Evolutionary conservation across 345 rosid genomes (phyloP), one percentile per base, ranked within the genome.

Genomic region (Arabidopsis arenosa): DNA sequence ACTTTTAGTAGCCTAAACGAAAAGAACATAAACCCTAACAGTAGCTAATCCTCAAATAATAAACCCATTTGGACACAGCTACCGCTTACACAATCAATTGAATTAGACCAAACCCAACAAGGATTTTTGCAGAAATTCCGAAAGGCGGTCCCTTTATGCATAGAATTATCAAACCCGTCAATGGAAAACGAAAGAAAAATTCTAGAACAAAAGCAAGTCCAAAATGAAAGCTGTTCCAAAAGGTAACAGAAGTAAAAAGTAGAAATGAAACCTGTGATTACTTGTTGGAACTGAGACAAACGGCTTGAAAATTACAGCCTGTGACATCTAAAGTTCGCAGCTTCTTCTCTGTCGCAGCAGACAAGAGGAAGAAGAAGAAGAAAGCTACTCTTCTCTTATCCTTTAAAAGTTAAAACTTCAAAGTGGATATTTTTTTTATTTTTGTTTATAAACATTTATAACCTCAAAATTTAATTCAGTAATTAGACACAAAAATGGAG

Each of bases 261-360:
- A 47, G 13, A 57, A 23, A 36, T 14, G 70, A 73, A 78, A 78
- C 81, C 81, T 78, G 69, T 60, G 74, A 78, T 78, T 73, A 73
- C 74, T 78, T 78, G 78, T 73, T 28, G 78, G 81, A 78, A 78
- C 74, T 60, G 81, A 78, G 53, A 78, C 52, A 36, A 78, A 78
- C 44, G 81, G 78, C 64, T 78, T 78, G 45, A 78, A 73, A 15
- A 73, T 66, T 60, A 78, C 78, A 44, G 78, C 35, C 74, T 78
- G 81, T 66, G 74, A 78, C 81, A 78, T 78, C 26, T 78, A 44
- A 66, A 78, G 52, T 59, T 73, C 37, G 70, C 14, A 58, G 69
- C 78, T 67, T 67, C 57, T 72, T 32, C 67, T 30, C 55, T 37
- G 66, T 70, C 15, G 47, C 55, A 28, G 66, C 32, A 35, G 58